Evolutionary conservation across 441 rosid genomes (phyloP).

Genomic region (Raphanus hybrid): DNA sequence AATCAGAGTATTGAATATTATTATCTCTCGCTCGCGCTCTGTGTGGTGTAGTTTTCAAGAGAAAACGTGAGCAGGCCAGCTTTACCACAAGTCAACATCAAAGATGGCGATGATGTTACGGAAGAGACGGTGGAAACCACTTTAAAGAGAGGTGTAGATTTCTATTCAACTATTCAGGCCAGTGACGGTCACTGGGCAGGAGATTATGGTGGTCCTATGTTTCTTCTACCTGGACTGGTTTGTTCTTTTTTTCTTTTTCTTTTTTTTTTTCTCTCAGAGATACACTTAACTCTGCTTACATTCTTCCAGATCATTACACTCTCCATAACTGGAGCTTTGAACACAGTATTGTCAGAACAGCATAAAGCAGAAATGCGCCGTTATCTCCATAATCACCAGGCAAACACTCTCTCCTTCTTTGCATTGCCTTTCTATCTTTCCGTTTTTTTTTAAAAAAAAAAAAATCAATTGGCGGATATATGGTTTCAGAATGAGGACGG

Average conservation of each 20-base stretch:
- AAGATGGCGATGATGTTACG: slow-evolving; percentile 54
- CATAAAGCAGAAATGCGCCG: slow-evolving; percentile 84
- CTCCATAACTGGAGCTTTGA: slow-evolving; percentile 80
- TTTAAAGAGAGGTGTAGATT: slow-evolving; percentile 66
- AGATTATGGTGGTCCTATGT: slow-evolving; percentile 99
- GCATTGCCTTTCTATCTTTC: no score
- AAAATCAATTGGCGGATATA: slow-evolving; percentile 14
- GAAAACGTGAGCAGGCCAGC: slow-evolving; percentile 48
- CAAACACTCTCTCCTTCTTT: slow-evolving; percentile 22
- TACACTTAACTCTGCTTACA: neutral
- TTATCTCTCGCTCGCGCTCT: neutral
- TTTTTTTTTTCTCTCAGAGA: no score
- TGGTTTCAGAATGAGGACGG: slow-evolving; percentile 85
- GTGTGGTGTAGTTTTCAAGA: slow-evolving; percentile 60
- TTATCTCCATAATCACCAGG: slow-evolving; percentile 95
- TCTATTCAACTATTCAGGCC: slow-evolving; percentile 79
- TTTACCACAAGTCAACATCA: slow-evolving; percentile 59
- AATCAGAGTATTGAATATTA: neutral
- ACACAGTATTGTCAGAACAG: slow-evolving; percentile 74
- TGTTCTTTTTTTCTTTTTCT: slow-evolving; percentile 8
- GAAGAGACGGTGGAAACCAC: slow-evolving; percentile 55
- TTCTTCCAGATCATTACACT: slow-evolving; percentile 68
- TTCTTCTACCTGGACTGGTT: slow-evolving; percentile 93
- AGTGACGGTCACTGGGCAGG: slow-evolving; percentile 98
- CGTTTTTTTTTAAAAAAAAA: no score